Percentiles rank a stretch among this genome's conserved stretches.
phyloP scores from a whole-genome alignment of 805 yeast species.

The Lipomyces anomalus region DNA sequence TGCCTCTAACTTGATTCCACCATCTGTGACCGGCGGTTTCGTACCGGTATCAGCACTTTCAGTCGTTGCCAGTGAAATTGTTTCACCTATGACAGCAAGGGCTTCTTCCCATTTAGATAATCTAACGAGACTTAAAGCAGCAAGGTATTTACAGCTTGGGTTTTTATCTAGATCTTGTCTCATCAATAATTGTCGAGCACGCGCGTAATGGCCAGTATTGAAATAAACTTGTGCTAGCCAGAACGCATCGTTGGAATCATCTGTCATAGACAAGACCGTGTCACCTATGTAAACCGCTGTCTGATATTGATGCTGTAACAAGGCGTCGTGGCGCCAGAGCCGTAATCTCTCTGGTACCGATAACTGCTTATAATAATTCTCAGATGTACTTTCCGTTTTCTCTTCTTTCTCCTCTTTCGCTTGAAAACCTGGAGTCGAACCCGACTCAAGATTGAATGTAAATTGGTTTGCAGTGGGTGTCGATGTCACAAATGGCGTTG shows the following conservation, averaged over 20 bases:
- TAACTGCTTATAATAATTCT: slow-evolving; percentile 35
- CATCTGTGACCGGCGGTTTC: slow-evolving; percentile 45
- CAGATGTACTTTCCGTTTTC: neutral
- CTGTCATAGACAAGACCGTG: slow-evolving; percentile 73
- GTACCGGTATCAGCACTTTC: neutral
- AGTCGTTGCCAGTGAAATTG: slow-evolving; percentile 34
- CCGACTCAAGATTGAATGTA: too few relatives aligned
- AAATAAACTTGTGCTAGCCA: slow-evolving; percentile 92
- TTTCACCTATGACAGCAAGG: slow-evolving; percentile 73
- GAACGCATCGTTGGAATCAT: slow-evolving; percentile 87
- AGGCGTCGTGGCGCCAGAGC: slow-evolving; percentile 89
- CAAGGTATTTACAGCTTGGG: slow-evolving; percentile 73
- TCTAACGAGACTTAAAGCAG: slow-evolving; percentile 62
- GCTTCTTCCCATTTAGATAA: slow-evolving; percentile 84
- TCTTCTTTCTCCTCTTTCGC: neutral
- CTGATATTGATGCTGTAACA: slow-evolving; percentile 82
- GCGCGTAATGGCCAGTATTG: slow-evolving; percentile 63
- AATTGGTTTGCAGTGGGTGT: too few relatives aligned
- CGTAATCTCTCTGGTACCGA: slow-evolving; percentile 82
- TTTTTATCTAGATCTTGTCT: slow-evolving; percentile 49
- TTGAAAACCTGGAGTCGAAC: neutral
- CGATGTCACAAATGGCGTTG: neutral
- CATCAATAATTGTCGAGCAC: slow-evolving; percentile 69
- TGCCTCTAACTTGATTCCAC: slow-evolving; percentile 81
- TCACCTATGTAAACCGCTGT: slow-evolving; percentile 92